Evolutionary conservation across 2,329 filamentous ascomycete species (phyloP).

Genomic region (Fusarium ambrosium): DNA sequence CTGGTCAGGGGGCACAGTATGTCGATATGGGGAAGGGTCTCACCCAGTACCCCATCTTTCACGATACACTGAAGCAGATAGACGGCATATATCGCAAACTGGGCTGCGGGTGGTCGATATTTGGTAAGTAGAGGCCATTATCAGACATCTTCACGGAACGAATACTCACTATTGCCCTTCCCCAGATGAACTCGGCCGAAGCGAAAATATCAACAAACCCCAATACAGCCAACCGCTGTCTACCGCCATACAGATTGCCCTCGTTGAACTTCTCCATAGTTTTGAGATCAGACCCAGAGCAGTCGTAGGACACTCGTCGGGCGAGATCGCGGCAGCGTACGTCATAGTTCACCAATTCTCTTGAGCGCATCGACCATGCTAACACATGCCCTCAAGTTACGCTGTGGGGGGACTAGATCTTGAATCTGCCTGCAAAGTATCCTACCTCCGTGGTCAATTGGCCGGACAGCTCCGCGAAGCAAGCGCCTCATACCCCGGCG

Average conservation of each 20-base stretch:
- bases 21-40: constrained; percentile 48
- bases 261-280: constrained; percentile 57
- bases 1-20: constrained; percentile 54
- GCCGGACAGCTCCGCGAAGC: constrained; percentile 36
- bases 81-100: constrained; percentile 5
- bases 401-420: constrained; percentile 21
- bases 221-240: constrained; percentile 57
- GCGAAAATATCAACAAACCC: constrained; percentile 49
- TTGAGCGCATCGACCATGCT: background rate
- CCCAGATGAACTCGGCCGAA: background rate
- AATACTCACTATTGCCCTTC: background rate
- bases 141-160: background rate
- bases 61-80: constrained; percentile 14
- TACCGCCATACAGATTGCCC: constrained; percentile 61
- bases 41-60: constrained; percentile 16
- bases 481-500: constrained; percentile 15
- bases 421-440: constrained; percentile 54
- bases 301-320: constrained; percentile 60
- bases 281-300: constrained; percentile 54
- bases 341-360: constrained; percentile 49
- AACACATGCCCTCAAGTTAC: background rate
- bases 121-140: background rate
- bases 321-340: constrained; percentile 63
- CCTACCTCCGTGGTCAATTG: constrained; percentile 61
- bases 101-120: background rate